phyloP scores from a whole-genome alignment of 192 early-diverging fungal genomes.

The Phycomyces blakesleeanus region DNA sequence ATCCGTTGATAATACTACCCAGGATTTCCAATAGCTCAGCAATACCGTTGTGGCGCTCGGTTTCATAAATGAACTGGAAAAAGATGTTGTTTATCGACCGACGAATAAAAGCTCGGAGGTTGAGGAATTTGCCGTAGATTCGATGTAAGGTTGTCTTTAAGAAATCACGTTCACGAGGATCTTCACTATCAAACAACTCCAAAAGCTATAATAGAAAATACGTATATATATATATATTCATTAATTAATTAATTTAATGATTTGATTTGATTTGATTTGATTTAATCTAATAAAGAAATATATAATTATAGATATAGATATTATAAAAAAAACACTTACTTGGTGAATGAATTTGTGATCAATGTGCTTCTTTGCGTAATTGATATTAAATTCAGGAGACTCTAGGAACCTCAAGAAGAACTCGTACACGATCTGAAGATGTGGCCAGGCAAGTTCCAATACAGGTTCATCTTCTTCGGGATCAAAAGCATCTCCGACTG shows the following conservation, averaged over 20 bases:
- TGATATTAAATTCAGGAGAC: constrained; percentile 87
- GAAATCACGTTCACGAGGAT: constrained; percentile 88
- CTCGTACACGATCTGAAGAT: constrained; percentile 88
- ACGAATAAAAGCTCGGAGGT: constrained; percentile 85
- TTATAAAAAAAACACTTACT: constrained; percentile 20
- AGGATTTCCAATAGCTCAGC: constrained; percentile 90
- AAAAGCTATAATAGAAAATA: too few species aligned
- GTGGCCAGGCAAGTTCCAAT: constrained; percentile 89
- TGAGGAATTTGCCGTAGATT: constrained; percentile 92
- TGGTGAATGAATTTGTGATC: constrained; percentile 77
- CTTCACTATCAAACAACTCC: constrained; percentile 89
- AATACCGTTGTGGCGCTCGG: constrained; percentile 86
- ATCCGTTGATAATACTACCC: constrained; percentile 94
- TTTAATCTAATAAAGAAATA: too few species aligned
- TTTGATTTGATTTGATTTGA: too few species aligned
- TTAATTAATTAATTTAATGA: too few species aligned
- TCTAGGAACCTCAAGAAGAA: constrained; percentile 90
- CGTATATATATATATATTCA: too few species aligned
- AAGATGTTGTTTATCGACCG: constrained; percentile 92
- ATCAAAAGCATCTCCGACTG: constrained; percentile 85
- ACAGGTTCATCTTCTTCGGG: constrained; percentile 94
- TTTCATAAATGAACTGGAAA: constrained; percentile 88
- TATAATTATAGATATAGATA: too few species aligned
- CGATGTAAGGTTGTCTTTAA: constrained; percentile 89
- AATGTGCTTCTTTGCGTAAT: constrained; percentile 83